Base-by-base conservation (phyloP, 2,329 filamentous ascomycete genomes). In the Tolypocladium amazonense region DNA sequence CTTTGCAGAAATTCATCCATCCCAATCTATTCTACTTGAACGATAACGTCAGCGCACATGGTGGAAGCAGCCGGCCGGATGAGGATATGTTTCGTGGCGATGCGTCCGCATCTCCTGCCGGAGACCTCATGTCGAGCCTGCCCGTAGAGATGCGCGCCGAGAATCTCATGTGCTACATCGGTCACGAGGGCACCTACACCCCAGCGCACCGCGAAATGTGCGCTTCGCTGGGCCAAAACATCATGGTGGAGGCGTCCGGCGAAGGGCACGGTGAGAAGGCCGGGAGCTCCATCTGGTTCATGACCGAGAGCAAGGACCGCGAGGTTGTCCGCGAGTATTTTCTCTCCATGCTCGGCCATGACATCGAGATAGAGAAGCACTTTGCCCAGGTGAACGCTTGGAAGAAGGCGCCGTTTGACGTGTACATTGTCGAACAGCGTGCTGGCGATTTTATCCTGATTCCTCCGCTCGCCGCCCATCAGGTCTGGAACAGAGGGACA, bases 151-250 rank as follows among this genome's bases (percentile, higher is more conserved):
- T 97, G 90, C 88, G 92, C 56, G 94, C 94, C 0, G 87, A 96
- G 70, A 99, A 99, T 64, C 80, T 99, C 66, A 97, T 97, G 94
- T 97, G 93, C 72, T 99, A 99, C 68, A 88, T 97, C 67, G 94
- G 94, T 0, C 93, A 97, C 68, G 94, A 99, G 76, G 94, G 94
- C 7, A 99, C 94, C 1, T 97, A 93, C 69, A 99, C 94, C 0
- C 93, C 94, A 12, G 87, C 92, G 0, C 94, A 99, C 75, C 86
- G 91, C 65, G 94, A 99, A 72, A 99, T 99, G 94, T 99, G 94
- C 73, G 94, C 91, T 15, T 96, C 89, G 41, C 77, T 97, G 15
- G 93, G 94, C 0, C 94, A 99, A 65, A 99, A 99, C 69, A 93
- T 99, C 66, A 97, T 99, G 94, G 92, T 99, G 2, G 91, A 97